Evolutionary conservation across 75 land plant genomes (phyloP).

Genomic region (Larix kaempferi): DNA sequence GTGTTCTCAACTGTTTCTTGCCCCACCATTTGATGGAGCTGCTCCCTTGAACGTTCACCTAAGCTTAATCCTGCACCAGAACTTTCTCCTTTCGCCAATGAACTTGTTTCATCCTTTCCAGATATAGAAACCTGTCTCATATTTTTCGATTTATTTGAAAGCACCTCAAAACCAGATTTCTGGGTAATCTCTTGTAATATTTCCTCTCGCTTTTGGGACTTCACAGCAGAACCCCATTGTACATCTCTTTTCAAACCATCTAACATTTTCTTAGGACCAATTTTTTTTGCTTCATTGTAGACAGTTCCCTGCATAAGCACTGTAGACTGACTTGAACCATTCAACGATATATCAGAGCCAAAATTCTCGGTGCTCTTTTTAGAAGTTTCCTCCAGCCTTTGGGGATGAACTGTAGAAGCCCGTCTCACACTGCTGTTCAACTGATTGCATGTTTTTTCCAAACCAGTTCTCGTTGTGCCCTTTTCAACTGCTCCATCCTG

Average conservation of each 20-base stretch:
- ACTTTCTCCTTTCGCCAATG: conserved; percentile 12
- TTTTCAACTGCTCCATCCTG: not conserved
- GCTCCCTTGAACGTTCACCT: conserved; percentile 6
- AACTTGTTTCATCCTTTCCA: not conserved
- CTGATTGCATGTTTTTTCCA: not conserved
- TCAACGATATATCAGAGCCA: not conserved
- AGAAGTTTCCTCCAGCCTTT: conserved; percentile 5
- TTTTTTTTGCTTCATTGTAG: conserved; percentile 22
- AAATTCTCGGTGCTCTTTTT: not conserved
- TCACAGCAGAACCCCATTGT: conserved; percentile 4
- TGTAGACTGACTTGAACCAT: not conserved
- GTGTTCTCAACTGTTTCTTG: not conserved
- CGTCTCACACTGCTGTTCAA: not conserved
- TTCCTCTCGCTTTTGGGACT: conserved; percentile 4
- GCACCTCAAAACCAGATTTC: conserved; percentile 3
- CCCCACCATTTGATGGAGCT: not conserved
- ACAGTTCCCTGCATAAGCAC: conserved; percentile 15
- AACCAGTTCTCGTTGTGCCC: not conserved
- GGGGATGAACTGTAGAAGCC: conserved; percentile 6
- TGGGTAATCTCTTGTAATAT: conserved; percentile 11
- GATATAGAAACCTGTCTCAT: conserved; percentile 5
- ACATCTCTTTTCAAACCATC: not conserved
- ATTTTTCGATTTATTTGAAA: conserved; percentile 10
- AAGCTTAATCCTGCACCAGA: conserved; percentile 9
- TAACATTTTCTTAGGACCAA: conserved; percentile 10